Base-by-base conservation (phyloP, 371 early-diverging fungal species). In the Syncephalastrum sp. region DNA sequence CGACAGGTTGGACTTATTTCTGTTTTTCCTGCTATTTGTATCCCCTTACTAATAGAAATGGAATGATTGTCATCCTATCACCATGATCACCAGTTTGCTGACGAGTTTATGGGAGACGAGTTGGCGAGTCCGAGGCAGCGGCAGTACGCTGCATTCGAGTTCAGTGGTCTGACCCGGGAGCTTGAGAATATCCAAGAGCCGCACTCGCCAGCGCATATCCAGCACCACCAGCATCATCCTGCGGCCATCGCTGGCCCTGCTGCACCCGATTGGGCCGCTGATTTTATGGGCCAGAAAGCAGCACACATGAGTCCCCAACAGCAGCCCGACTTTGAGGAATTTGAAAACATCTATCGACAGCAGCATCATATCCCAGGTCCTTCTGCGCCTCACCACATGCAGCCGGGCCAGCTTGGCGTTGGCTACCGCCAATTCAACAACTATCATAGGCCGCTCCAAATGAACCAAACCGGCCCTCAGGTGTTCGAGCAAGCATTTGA, bases 401-500 rank as follows among this genome's bases (percentile, higher is more conserved):
- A 60, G 51, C 29, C 44, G 58, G 17, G 54, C 17, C 56, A 69
- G 63, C 67, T 71, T 59, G 8, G 62, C 38, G 38, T 33, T 10
- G 38, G 38, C 10, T 33, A 33, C 38, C 38, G 38, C 12, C 38
- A 33, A 33, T 33, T 33, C 71, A 69, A 53, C 50, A 59, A 16
- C 50, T 33, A 46, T 47, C 60, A 60, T 47, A 61, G 56, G 19
- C 58, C 75, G 50, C 57, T 60, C 3, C 50, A 59, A 63, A 50
- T 61, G 61, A 64, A 65, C 2, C 82, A 80, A 2, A 69, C 79
- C 45, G 84, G 77, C 46, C 63, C 68, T 14, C 72, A 74, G 2
- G 91, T 87, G 5, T 88, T 93, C 56, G 91, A 91, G 53, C 62
- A 63, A 24, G 91, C 92, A 13, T 92, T 91, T 71, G 84, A 91